Base-by-base conservation (phyloP, 441 rosid genomes). In the Capsella rubella region DNA sequence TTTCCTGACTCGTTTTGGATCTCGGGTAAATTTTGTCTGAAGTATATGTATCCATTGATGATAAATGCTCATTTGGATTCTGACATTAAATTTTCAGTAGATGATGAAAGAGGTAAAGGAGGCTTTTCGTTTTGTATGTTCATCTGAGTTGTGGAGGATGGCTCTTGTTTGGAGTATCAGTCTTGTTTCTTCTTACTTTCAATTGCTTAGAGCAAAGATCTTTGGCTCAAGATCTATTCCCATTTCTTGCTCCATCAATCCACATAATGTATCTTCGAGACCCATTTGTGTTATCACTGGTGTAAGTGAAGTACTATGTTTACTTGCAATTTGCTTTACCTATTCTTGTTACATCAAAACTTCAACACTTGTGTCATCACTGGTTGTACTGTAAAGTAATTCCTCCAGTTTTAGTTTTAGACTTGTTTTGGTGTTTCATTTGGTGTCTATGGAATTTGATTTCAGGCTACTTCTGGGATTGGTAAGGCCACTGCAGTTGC, bases 261-360 rank as follows among this genome's bases (percentile, higher is more conserved):
- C 64, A 34, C 45, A 58, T 16, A 64, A 35, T 56, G 74, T 69
- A 32, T 65, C 64, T 35, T 56, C 12, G 6, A 82, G 62, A 73
- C 91, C 87, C 64, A 73, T 90, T 79, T 94, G 97, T 80, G 73
- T 89, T 47, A 72, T 91, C 47, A 90, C 96, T 40, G 93, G 98
- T 40, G 74, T 68, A 59, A 52, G 74, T 74, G 15, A 35, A 18
- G 12, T 18, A 58, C 8, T 28, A 15, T 28, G 35, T 13, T 52
- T 59, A 74, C 55, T 63, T 53, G 27, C 27, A 72, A 4, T 37
- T 49, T 64, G 47, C 69, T 59, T 57, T 34, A 35, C 39, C 11
- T 35, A 35, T 35, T 35, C 39, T 42, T 0, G 15, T 42, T 42
- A 79, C 31, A 28, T 18, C 49, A 81, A 50, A 46, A 66, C 28